Percentiles rank a stretch among this genome's conserved stretches.
phyloP scores from a whole-genome alignment of 192 early-diverging fungal species.

The Phycomyces blakesleeanus region DNA sequence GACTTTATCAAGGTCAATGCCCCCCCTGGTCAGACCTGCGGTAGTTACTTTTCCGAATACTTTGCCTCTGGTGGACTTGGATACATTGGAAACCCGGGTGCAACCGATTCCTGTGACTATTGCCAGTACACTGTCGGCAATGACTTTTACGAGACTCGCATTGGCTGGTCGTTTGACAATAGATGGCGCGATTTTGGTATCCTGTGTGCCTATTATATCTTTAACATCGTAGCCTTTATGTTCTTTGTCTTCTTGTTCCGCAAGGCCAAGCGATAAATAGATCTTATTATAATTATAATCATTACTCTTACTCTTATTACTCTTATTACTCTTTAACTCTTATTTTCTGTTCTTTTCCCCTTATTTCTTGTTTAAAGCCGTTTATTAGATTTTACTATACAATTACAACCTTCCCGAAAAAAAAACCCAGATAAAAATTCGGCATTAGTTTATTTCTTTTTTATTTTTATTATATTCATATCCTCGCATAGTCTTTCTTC shows the following conservation, averaged over 20 bases:
- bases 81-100: conserved; percentile 50
- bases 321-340: too few relatives aligned
- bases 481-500: too few relatives aligned
- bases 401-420: too few relatives aligned
- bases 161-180: conserved; percentile 52
- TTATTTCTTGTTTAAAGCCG: too few relatives aligned
- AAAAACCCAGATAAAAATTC: too few relatives aligned
- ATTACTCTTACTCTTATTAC: too few relatives aligned
- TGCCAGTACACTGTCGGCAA: conserved; percentile 44
- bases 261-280: conserved; percentile 37
- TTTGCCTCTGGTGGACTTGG: conserved; percentile 46
- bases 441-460: too few relatives aligned
- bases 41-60: conserved; percentile 45
- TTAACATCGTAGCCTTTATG: conserved; percentile 42
- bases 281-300: too few relatives aligned
- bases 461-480: too few relatives aligned
- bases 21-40: conserved; percentile 45
- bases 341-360: too few relatives aligned
- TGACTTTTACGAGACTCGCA: conserved; percentile 24
- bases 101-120: conserved; percentile 47
- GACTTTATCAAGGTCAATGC: conserved; percentile 45
- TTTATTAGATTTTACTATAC: too few relatives aligned
- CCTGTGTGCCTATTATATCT: conserved; percentile 49
- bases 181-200: conserved; percentile 65
- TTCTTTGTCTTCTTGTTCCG: conserved; percentile 42